phyloP scores from a whole-genome alignment of 1,284 basidiomycete species.

The Quambalaria eucalypti region DNA sequence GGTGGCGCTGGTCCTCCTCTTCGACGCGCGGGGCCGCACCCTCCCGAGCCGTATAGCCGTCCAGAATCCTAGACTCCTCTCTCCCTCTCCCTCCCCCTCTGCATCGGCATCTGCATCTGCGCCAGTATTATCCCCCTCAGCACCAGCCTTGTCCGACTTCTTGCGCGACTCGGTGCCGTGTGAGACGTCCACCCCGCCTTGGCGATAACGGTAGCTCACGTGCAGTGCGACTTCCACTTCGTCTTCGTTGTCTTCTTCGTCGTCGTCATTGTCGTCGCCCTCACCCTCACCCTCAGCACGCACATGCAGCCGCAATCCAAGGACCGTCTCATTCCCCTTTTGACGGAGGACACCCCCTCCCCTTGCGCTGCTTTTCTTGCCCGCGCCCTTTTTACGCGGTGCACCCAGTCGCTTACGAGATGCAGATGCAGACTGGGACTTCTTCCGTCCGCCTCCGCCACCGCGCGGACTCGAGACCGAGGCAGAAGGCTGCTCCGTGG shows the following conservation, averaged over 20 bases:
- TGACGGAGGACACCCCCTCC: slow-evolving; percentile 69
- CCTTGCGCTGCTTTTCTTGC: slow-evolving; percentile 15
- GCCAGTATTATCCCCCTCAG: background rate
- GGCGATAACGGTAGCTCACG: slow-evolving; percentile 6
- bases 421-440: too few species aligned
- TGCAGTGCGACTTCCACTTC: slow-evolving; percentile 59
- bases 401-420: too few species aligned
- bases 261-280: too few species aligned
- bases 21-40: background rate
- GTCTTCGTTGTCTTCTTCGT: too few species aligned
- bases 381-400: background rate
- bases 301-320: slow-evolving; percentile 71
- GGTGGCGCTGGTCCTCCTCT: background rate
- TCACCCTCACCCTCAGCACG: slow-evolving; percentile 64
- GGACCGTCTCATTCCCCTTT: slow-evolving; percentile 73
- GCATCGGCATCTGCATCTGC: background rate
- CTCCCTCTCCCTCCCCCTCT: background rate
- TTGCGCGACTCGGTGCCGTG: background rate
- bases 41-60: background rate
- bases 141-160: background rate
- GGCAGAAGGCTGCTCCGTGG: too few species aligned
- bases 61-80: background rate
- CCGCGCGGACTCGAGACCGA: too few species aligned
- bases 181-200: background rate
- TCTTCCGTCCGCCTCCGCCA: too few species aligned